Conservation (phyloP, 1,284 basidiomycete species). For the Cutaneotrichosporon spelunceum region DNA sequence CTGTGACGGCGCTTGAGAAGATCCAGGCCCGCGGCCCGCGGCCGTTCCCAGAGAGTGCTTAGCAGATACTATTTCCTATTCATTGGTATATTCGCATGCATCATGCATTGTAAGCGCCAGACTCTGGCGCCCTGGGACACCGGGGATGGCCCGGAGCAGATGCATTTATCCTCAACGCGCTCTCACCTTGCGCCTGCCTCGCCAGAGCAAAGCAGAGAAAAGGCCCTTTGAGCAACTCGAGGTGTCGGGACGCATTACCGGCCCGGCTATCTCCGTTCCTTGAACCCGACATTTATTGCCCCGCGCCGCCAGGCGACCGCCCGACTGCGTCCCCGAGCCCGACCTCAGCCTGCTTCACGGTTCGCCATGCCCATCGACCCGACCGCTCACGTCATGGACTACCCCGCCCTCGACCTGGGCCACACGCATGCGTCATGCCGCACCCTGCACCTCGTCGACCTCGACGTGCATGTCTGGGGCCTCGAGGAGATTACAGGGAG, state of each 20-base stretch:
- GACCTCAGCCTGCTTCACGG: no score
- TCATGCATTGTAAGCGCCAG: not conserved
- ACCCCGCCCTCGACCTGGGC: slow-evolving; percentile 34
- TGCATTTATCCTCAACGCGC: no score
- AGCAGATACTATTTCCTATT: not conserved
- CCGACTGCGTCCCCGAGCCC: no score
- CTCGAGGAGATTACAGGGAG: slow-evolving; percentile 40
- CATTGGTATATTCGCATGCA: not conserved
- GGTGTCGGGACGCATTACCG: no score
- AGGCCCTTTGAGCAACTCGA: no score
- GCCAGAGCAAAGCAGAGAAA: not conserved
- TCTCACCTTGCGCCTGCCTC: not conserved
- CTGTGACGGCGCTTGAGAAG: slow-evolving; percentile 32
- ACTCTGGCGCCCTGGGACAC: no score
- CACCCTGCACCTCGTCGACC: slow-evolving; percentile 33
- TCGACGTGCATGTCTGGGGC: slow-evolving; percentile 43
- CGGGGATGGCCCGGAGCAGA: not conserved
- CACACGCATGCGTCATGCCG: slow-evolving; percentile 14
- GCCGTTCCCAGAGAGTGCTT: not conserved
- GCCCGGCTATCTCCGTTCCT: no score
- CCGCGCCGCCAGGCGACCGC: no score
- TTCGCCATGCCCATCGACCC: slow-evolving; percentile 8
- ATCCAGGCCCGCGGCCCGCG: slow-evolving; percentile 13
- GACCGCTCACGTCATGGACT: slow-evolving; percentile 32
- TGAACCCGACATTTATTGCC: no score